Conservation (phyloP, 2,329 filamentous ascomycete genomes). For the Monosporascus sp. region DNA sequence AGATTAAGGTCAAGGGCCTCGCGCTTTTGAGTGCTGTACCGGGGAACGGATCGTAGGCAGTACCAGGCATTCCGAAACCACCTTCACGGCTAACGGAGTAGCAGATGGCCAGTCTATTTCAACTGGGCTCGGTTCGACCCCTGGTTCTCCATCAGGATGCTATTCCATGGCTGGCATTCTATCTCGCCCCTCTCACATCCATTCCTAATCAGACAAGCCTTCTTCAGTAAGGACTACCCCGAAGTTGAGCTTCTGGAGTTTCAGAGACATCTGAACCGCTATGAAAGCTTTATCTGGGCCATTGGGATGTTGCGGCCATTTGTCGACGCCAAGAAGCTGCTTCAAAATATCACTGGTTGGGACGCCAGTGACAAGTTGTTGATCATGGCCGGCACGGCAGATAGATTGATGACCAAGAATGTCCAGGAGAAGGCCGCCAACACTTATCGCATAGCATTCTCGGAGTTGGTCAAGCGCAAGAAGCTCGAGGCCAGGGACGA, state of each 20-base stretch:
- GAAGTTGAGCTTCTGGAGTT: constrained; percentile 35
- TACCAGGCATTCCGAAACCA: neutral
- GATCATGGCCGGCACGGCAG: constrained; percentile 33
- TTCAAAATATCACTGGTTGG: constrained; percentile 30
- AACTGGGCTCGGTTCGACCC: constrained; percentile 44
- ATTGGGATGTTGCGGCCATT: constrained; percentile 42
- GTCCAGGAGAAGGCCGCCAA: constrained; percentile 34
- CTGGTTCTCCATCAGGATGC: constrained; percentile 40
- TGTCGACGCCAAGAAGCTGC: constrained; percentile 33
- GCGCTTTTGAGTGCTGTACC: constrained; percentile 43
- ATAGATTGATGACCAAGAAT: constrained; percentile 34
- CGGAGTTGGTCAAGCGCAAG: constrained; percentile 22
- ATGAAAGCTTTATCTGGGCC: constrained; percentile 49
- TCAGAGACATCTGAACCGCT: constrained; percentile 37
- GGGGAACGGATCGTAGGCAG: constrained; percentile 41
- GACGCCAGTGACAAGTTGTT: constrained; percentile 27
- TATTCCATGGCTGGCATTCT: constrained; percentile 43
- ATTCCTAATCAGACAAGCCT: constrained; percentile 40
- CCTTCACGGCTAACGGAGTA: constrained; percentile 4
- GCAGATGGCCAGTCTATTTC: constrained; percentile 32
- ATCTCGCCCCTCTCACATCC: constrained; percentile 48
- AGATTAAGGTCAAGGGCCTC: constrained; percentile 37
- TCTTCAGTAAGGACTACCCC: constrained; percentile 43
- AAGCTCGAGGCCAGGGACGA: constrained; percentile 22
- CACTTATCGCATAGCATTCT: constrained; percentile 31